Evolutionary conservation across 441 rosid genomes (phyloP).

Genomic region (Aquilaria agallochum): DNA sequence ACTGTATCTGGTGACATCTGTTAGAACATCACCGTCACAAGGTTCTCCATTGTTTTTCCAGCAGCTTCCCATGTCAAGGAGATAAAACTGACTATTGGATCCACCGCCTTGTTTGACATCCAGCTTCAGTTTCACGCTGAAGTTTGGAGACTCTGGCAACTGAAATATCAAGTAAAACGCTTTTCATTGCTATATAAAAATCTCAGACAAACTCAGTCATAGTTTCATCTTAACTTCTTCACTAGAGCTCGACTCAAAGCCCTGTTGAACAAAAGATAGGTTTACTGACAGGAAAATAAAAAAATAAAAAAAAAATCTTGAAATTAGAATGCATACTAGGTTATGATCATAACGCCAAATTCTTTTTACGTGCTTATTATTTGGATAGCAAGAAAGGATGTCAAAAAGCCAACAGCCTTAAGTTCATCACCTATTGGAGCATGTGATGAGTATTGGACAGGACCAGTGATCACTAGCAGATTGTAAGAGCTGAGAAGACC

Average conservation of each 20-base stretch:
- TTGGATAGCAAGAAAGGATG: no score
- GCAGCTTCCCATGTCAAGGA: conserved; percentile 54
- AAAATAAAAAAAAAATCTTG: no score
- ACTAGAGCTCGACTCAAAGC: no score
- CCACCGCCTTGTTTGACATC: conserved; percentile 51
- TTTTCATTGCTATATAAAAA: not conserved
- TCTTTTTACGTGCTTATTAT: no score
- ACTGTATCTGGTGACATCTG: conserved; percentile 52
- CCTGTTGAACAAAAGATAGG: no score
- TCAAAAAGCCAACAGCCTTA: no score
- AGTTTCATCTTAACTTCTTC: no score
- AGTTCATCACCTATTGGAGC: no score
- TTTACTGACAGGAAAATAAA: no score
- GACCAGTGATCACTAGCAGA: not conserved
- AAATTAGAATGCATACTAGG: no score
- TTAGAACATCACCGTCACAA: conserved; percentile 46
- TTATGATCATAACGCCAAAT: no score
- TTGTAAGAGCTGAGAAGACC: not conserved
- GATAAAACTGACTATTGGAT: conserved; percentile 46
- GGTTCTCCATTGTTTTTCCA: conserved; percentile 50
- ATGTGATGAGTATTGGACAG: not conserved
- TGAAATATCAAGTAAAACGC: conserved; percentile 19
- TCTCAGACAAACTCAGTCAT: no score
- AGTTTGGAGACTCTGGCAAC: conserved; percentile 62
- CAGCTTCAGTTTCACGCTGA: conserved; percentile 45